These are phyloP conservation scores for Globisporangium camurandrum DNA, from an alignment of 352 stramenopile genomes.

Conservation along the genomic window DNA sequence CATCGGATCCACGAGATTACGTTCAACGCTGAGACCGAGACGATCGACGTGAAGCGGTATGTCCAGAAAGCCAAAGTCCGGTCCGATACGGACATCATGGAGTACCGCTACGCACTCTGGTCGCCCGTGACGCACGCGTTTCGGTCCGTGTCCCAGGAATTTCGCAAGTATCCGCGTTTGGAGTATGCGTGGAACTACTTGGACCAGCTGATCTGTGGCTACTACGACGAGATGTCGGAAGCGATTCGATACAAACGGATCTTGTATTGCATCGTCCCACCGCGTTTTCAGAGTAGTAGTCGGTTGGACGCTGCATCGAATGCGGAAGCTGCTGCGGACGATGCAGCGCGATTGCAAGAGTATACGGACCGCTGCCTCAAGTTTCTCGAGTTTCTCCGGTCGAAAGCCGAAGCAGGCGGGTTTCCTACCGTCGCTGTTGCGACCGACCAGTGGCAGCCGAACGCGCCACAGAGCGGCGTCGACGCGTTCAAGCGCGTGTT, in stretches of 20 bases:
- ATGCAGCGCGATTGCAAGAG: conserved; percentile 16
- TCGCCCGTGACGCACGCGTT: conserved; percentile 59
- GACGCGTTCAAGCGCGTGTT: conserved; percentile 61
- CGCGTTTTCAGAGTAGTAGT: too few relatives aligned
- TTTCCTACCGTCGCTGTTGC: conserved; percentile 54
- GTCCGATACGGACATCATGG: conserved; percentile 72
- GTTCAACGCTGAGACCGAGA: conserved; percentile 72
- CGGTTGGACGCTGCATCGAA: too few relatives aligned
- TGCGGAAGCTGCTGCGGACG: too few relatives aligned
- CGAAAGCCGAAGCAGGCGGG: conserved; percentile 44
- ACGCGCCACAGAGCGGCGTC: conserved; percentile 32
- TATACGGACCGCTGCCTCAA: conserved; percentile 63
- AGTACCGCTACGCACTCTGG: conserved; percentile 81
- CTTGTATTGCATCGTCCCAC: conserved; percentile 63
- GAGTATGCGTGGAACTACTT: conserved; percentile 86
- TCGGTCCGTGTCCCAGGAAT: conserved; percentile 60
- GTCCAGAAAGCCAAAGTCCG: conserved; percentile 43
- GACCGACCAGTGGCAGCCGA: conserved; percentile 31
- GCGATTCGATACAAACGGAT: conserved; percentile 76
- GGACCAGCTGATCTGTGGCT: conserved; percentile 80
- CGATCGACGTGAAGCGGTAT: conserved; percentile 82
- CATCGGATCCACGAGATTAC: conserved; percentile 85
- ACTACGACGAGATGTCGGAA: conserved; percentile 84
- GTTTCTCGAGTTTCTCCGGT: conserved; percentile 61
- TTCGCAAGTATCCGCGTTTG: conserved; percentile 73